phyloP scores from a whole-genome alignment of 257 asterid genomes.

The Orobanche coerulescens region DNA sequence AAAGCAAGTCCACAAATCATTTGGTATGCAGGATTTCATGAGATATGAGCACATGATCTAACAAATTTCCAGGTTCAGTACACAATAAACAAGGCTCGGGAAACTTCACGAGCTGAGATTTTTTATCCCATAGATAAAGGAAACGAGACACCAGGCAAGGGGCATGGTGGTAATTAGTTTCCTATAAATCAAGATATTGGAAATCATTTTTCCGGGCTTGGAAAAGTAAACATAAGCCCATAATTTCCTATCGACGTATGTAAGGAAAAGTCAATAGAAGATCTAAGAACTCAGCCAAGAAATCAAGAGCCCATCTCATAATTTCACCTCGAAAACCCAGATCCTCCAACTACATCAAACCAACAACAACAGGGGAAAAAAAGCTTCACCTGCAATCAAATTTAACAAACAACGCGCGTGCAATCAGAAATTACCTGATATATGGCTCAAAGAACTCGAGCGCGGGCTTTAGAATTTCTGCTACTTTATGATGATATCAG shows the following conservation, averaged over 20 bases:
- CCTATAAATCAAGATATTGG: too few species aligned
- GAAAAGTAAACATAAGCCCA: too few species aligned
- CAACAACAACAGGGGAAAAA: background rate
- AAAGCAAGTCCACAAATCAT: background rate
- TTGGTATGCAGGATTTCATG: too few species aligned
- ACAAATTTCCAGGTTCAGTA: too few species aligned
- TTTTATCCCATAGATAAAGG: too few species aligned
- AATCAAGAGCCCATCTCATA: conserved; percentile 19
- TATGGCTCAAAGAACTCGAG: background rate
- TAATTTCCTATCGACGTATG: too few species aligned
- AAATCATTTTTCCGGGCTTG: too few species aligned
- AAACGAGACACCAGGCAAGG: too few species aligned
- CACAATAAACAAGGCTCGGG: too few species aligned
- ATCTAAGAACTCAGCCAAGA: conserved; percentile 22
- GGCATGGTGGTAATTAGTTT: too few species aligned
- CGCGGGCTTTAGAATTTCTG: background rate
- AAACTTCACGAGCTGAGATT: too few species aligned
- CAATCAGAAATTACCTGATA: conserved; percentile 19
- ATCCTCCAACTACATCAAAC: conserved; percentile 24
- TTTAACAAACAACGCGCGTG: background rate
- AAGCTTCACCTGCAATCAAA: background rate
- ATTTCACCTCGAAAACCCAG: conserved; percentile 17
- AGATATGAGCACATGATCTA: too few species aligned
- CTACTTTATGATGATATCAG: background rate
- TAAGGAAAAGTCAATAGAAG: conserved; percentile 15